Base-by-base conservation (phyloP, 345 rosid species). In the Euphorbia pulcherrima region DNA sequence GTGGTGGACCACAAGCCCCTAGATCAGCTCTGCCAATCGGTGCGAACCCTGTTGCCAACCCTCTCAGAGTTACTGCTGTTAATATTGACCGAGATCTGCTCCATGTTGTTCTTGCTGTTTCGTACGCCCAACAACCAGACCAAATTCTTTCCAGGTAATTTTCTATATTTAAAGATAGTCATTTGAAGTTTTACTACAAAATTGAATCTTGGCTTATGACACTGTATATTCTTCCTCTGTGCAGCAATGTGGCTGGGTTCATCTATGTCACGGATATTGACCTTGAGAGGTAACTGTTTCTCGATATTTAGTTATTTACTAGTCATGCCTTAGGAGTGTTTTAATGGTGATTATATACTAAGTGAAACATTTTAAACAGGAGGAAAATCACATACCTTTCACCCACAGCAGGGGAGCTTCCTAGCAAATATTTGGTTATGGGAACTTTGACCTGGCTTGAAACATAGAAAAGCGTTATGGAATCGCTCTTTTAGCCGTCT, bases 1-100 rank as follows among this genome's bases (percentile, higher is more conserved):
- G 95, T 60, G 96, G 92, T 9, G 95, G 92, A 61, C 95, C 95
- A 26, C 95, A 85, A 74, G 96, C 96, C 70, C 92, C 95, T 47
- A 86, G 76, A 65, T 89, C 96, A 41, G 96, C 95, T 69, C 80
- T 85, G 20, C 97, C 97, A 24, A 85, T 88, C 6, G 95, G 95
- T 27, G 87, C 91, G 37, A 81, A 83, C 64, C 83, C 91, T 59
- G 81, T 85, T 65, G 83, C 99, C 50, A 85, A 86, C 56, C 89
- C 87, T 7, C 80, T 87, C 37, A 85, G 90, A 68, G 74, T 83
- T 59, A 72, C 88, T 0, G 86, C 86, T 61, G 88, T 84, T 53
- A 89, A 73, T 69, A 71, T 87, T 13, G 88, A 82, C 67, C 76
- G 73, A 51, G 86, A 88, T 73, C 60, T 89, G 68, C 84, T 86